Evolutionary conservation across 2,329 filamentous ascomycete genomes (phyloP).

Genomic region (Aureobasidium subglaciale): DNA sequence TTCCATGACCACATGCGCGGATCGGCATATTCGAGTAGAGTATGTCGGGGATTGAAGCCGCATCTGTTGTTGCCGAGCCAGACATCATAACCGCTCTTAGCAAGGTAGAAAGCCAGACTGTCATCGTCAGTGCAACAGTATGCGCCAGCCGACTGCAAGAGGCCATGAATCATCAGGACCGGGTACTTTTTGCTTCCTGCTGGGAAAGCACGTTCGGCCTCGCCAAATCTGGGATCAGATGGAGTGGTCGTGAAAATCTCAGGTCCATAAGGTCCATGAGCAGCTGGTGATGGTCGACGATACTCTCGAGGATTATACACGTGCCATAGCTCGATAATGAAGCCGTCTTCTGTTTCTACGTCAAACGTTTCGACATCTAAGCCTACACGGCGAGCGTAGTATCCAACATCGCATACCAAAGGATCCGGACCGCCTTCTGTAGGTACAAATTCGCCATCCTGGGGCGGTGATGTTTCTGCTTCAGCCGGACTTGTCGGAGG

Average conservation of each 20-base stretch:
- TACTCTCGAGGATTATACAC: constrained; percentile 78
- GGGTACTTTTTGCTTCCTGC: constrained; percentile 58
- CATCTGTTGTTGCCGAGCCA: constrained; percentile 94
- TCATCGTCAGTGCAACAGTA: constrained; percentile 88
- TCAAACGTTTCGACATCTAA: constrained; percentile 76
- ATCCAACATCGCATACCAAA: constrained; percentile 68
- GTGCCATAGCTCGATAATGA: constrained; percentile 83
- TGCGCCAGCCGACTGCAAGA: constrained; percentile 80
- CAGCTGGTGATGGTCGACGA: constrained; percentile 38
- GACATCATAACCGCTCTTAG: constrained; percentile 87
- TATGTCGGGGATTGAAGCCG: constrained; percentile 73
- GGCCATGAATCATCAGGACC: constrained; percentile 77
- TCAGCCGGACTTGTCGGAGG: constrained; percentile 3
- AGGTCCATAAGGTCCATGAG: constrained; percentile 51
- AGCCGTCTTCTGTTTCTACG: constrained; percentile 90
- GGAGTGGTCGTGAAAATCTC: constrained; percentile 47
- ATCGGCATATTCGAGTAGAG: constrained; percentile 61
- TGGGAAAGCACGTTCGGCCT: constrained; percentile 32
- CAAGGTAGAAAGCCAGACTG: constrained; percentile 83
- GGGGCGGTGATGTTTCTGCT: constrained; percentile 13
- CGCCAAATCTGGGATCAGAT: constrained; percentile 21
- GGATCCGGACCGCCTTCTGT: constrained; percentile 76
- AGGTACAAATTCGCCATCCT: constrained; percentile 56
- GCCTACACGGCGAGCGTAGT: constrained; percentile 82
- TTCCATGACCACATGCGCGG: constrained; percentile 97